phyloP scores from a whole-genome alignment of 306 rosid species.

The Oemleria cerasiformis region DNA sequence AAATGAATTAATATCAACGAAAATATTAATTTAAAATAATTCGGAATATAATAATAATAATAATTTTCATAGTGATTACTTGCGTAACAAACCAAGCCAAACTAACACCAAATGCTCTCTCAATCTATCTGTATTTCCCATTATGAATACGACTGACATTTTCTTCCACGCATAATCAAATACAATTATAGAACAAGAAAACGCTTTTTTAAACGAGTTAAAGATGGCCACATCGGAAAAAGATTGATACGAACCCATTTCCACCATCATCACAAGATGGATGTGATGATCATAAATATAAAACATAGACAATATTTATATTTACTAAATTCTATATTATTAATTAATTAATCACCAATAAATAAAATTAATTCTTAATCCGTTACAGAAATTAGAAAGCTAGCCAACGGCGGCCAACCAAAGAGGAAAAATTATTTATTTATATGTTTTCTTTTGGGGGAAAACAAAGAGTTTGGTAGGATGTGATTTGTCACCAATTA shows the following conservation, averaged over 20 bases:
- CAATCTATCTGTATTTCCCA: too few relatives aligned
- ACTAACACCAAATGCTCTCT: neutral
- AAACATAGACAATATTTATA: neutral
- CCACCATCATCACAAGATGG: neutral
- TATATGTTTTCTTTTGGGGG: too few relatives aligned
- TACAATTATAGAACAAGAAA: neutral
- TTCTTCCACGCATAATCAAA: neutral
- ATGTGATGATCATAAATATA: slow-evolving; percentile 5
- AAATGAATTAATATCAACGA: too few relatives aligned
- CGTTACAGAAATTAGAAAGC: neutral
- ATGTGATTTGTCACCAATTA: neutral
- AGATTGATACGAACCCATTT: neutral
- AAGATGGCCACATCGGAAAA: neutral
- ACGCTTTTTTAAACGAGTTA: neutral
- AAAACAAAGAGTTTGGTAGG: neutral
- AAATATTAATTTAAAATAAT: too few relatives aligned
- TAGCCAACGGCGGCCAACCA: neutral
- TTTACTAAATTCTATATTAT: too few relatives aligned
- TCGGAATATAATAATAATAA: too few relatives aligned
- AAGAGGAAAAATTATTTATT: too few relatives aligned
- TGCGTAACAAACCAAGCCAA: too few relatives aligned
- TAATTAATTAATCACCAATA: too few relatives aligned
- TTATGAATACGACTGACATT: neutral
- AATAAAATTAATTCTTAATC: too few relatives aligned
- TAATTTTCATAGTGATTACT: too few relatives aligned